These are phyloP conservation scores for Fusarium nisikadoi DNA, from an alignment of 2,329 filamentous ascomycete genomes.

Conservation along the genomic window DNA sequence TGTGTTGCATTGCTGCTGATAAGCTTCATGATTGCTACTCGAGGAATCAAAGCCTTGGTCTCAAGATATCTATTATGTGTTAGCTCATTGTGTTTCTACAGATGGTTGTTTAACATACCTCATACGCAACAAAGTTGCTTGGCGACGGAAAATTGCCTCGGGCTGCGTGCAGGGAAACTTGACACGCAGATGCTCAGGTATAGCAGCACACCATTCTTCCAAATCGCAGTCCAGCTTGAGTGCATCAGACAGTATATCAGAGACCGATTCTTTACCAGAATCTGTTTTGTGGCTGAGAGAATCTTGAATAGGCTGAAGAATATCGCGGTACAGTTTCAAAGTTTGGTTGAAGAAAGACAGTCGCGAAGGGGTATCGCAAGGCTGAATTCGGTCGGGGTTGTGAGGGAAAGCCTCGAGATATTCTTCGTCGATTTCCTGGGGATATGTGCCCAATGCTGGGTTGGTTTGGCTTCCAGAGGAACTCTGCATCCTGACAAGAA, in stretches of 20 bases:
- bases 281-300: slow-evolving; percentile 2
- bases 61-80: slow-evolving; percentile 36
- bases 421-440: slow-evolving; percentile 42
- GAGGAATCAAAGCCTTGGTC: slow-evolving; percentile 35
- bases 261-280: not conserved
- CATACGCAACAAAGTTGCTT: slow-evolving; percentile 39
- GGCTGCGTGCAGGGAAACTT: slow-evolving; percentile 31
- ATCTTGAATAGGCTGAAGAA: slow-evolving; percentile 37
- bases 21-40: slow-evolving; percentile 40
- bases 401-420: slow-evolving; percentile 27
- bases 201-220: slow-evolving; percentile 36
- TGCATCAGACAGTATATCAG: slow-evolving; percentile 27
- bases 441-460: slow-evolving; percentile 26
- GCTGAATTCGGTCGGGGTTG: slow-evolving; percentile 17
- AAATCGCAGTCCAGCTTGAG: slow-evolving; percentile 36
- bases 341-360: slow-evolving; percentile 40
- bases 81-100: not conserved
- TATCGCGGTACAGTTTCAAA: slow-evolving; percentile 33
- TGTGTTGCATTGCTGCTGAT: slow-evolving; percentile 7
- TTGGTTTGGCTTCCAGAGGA: slow-evolving; percentile 18
- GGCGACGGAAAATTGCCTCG: slow-evolving; percentile 37
- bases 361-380: slow-evolving; percentile 33
- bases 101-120: slow-evolving; percentile 1
- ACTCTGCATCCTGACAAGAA: slow-evolving; percentile 38
- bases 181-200: slow-evolving; percentile 36